Evolutionary conservation across 768 basidiomycete species (phyloP).

Genomic region (Tricholoma sp.): DNA sequence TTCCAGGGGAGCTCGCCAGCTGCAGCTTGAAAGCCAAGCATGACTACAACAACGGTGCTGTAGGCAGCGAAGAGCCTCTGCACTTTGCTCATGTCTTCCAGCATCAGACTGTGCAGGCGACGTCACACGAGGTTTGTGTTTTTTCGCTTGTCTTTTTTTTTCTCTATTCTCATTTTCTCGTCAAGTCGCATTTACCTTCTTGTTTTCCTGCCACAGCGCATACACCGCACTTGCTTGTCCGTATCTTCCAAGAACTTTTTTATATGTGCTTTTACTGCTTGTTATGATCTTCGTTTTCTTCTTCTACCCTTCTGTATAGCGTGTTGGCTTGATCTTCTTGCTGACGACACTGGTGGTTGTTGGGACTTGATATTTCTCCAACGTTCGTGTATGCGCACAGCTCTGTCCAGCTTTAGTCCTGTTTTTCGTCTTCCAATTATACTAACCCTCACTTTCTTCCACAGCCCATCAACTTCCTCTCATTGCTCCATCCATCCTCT

Average conservation of each 20-base stretch:
- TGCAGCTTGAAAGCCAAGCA: not conserved
- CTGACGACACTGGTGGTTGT: too few relatives aligned
- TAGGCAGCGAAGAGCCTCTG: conserved; percentile 2
- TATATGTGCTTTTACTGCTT: too few relatives aligned
- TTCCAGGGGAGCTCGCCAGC: conserved; percentile 4
- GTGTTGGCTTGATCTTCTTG: too few relatives aligned
- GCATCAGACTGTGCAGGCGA: conserved; percentile 12
- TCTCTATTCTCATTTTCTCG: too few relatives aligned
- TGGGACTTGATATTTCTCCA: too few relatives aligned
- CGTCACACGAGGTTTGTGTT: not conserved
- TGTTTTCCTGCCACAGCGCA: not conserved
- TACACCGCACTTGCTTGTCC: not conserved
- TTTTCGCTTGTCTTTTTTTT: conserved; percentile 1
- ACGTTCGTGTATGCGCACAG: too few relatives aligned
- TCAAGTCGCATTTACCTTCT: too few relatives aligned
- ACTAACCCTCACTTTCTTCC: conserved; percentile 13
- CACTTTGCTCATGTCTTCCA: conserved; percentile 5
- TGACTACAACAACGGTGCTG: conserved; percentile 6
- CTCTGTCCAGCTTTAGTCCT: too few relatives aligned
- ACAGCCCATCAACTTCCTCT: conserved; percentile 92
- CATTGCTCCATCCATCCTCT: conserved; percentile 77
- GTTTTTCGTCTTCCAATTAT: too few relatives aligned
- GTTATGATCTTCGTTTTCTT: too few relatives aligned
- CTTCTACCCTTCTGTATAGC: too few relatives aligned
- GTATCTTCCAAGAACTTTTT: too few relatives aligned